Conservation (phyloP, 2,329 filamentous ascomycete species). For the Claviceps humidiphila region DNA sequence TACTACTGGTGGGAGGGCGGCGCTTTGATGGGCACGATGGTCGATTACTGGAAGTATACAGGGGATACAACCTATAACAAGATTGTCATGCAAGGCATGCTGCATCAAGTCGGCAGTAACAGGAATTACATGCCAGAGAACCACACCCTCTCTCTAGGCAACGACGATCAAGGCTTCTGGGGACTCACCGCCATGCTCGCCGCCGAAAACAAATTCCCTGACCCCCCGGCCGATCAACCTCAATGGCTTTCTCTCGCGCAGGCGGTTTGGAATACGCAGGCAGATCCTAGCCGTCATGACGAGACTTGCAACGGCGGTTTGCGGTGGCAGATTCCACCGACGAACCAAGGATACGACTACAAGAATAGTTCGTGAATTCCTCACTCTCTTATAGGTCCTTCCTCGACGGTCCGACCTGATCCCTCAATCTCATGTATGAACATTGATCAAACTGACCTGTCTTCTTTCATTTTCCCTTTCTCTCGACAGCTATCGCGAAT, state of each 20-base stretch:
- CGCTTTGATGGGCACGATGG: constrained; percentile 44
- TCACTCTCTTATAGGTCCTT: no score
- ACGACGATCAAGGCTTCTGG: constrained; percentile 55
- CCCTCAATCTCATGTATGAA: no score
- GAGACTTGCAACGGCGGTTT: constrained; percentile 44
- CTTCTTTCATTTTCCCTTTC: not conserved
- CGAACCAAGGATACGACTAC: constrained; percentile 64
- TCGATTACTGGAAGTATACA: constrained; percentile 51
- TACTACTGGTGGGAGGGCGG: constrained; percentile 52
- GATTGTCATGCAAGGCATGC: constrained; percentile 34
- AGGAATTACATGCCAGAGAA: constrained; percentile 42
- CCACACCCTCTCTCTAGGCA: constrained; percentile 37
- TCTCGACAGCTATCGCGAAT: constrained; percentile 39
- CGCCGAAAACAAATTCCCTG: constrained; percentile 41
- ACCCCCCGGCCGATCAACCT: constrained; percentile 33
- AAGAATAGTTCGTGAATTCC: constrained; percentile 37
- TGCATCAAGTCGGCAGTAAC: constrained; percentile 36
- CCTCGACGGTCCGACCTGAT: no score
- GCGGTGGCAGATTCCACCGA: constrained; percentile 62
- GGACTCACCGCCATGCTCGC: constrained; percentile 48
- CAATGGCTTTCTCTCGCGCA: constrained; percentile 43
- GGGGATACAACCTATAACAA: constrained; percentile 44
- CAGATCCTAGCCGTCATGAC: constrained; percentile 42
- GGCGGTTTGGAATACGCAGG: constrained; percentile 48
- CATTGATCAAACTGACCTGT: not conserved